Conservation (phyloP, 1,284 basidiomycete species). For the Ceratobasidium sp. region DNA sequence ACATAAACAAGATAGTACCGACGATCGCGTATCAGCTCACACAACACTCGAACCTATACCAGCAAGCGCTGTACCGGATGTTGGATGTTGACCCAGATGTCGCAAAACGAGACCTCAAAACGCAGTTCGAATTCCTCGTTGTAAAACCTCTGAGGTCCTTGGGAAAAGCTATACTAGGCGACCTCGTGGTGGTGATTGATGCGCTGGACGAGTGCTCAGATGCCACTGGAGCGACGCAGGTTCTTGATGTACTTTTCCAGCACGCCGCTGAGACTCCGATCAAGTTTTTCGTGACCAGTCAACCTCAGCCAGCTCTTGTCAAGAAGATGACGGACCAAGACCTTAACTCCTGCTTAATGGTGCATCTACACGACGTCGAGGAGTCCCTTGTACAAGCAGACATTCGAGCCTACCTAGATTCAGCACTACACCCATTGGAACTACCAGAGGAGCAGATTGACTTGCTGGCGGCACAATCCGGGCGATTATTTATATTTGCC, state of each 20-base stretch:
- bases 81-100: too few species aligned
- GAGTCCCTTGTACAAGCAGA: neutral
- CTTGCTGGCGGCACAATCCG: neutral
- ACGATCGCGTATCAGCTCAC: too few species aligned
- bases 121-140: too few species aligned
- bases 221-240: neutral
- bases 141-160: too few species aligned
- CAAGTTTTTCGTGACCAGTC: neutral
- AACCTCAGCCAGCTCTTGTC: neutral
- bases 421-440: neutral
- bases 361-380: neutral
- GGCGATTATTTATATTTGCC: slow-evolving; percentile 6
- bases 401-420: neutral
- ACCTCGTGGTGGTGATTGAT: too few species aligned
- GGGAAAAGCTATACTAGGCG: too few species aligned
- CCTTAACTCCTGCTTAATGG: neutral
- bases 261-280: neutral
- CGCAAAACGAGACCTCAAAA: too few species aligned
- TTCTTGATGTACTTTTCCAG: neutral
- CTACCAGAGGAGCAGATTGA: neutral
- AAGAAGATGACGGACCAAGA: neutral
- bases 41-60: too few species aligned
- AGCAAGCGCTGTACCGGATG: too few species aligned
- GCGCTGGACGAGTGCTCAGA: too few species aligned
- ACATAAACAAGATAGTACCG: too few species aligned